Evolutionary conservation across 1,284 basidiomycete genomes (phyloP).

Genomic region (Chalciporus sp.): DNA sequence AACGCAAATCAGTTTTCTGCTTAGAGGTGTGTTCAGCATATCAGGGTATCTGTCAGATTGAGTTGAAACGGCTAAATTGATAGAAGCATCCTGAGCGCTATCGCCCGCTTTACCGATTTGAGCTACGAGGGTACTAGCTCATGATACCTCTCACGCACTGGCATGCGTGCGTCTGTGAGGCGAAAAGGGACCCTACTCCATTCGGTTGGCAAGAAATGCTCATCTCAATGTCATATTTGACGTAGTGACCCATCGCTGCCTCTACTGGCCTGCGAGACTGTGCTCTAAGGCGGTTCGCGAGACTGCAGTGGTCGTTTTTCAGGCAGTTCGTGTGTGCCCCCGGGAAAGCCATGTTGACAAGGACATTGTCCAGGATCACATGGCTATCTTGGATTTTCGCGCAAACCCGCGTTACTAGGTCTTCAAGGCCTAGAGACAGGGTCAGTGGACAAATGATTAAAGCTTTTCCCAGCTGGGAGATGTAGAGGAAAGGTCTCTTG

Average conservation of each 20-base stretch:
- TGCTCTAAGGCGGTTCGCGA: not conserved
- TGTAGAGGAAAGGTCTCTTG: not conserved
- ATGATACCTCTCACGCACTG: not conserved
- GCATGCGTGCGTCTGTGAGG: not conserved
- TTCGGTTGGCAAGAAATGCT: not conserved
- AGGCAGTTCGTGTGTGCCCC: conserved; percentile 1
- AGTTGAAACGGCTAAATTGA: not conserved
- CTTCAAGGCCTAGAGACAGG: not conserved
- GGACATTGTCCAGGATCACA: conserved; percentile 3
- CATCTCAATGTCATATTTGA: not conserved
- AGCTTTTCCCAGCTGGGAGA: not conserved
- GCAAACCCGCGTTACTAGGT: not conserved
- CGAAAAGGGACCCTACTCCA: conserved; percentile 1
- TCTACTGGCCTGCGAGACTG: not conserved
- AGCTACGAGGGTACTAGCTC: conserved; percentile 10
- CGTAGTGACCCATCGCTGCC: not conserved
- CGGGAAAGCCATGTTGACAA: not conserved
- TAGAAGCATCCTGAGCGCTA: conserved; percentile 16
- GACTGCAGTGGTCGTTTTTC: conserved; percentile 1
- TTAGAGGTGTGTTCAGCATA: not conserved
- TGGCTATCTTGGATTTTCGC: not conserved
- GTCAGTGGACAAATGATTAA: not conserved
- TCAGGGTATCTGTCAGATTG: conserved; percentile 8
- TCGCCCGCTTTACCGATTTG: conserved; percentile 16
- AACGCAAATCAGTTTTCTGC: conserved; percentile 4